Evolutionary conservation across 441 rosid species (phyloP).

Genomic region (Brassica hybrid): DNA sequence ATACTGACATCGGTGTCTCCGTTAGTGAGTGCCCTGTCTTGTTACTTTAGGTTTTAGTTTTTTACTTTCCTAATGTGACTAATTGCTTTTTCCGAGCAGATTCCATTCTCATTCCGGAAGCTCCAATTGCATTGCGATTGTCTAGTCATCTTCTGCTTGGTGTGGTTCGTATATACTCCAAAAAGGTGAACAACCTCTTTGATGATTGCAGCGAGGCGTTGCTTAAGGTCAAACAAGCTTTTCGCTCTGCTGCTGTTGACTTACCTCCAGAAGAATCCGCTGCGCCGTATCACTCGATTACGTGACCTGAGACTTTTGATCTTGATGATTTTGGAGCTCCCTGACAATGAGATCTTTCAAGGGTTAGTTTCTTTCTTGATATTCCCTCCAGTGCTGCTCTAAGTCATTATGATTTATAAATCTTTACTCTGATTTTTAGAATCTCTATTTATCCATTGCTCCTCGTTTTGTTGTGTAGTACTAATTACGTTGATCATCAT

Average conservation of each 20-base stretch:
- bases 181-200: constrained; percentile 97
- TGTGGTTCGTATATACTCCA: constrained; percentile 98
- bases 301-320: constrained; percentile 99
- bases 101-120: constrained; percentile 97
- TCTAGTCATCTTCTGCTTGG: constrained; percentile 99
- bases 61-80: not conserved
- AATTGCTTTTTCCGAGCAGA: constrained; percentile 54
- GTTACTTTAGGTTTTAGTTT: not conserved
- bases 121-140: constrained; percentile 92
- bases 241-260: constrained; percentile 98
- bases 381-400: constrained; percentile 3
- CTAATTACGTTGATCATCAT: constrained; percentile 96
- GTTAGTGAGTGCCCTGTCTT: constrained; percentile 70
- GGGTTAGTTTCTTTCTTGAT: constrained; percentile 70
- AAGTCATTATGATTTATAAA: not conserved
- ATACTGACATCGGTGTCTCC: constrained; percentile 96
- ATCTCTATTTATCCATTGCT: constrained; percentile 22
- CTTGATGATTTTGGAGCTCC: constrained; percentile 99
- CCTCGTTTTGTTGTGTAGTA: constrained; percentile 49
- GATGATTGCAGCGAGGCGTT: constrained; percentile 99
- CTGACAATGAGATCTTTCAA: constrained; percentile 91
- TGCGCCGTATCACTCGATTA: constrained; percentile 98
- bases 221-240: constrained; percentile 98
- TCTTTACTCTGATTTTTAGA: constrained; percentile 12
- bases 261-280: constrained; percentile 98